Percentiles rank a stretch among this genome's conserved stretches.
Conservation (phyloP, 495 filamentous ascomycete genomes). For the Elaphomyces granulatus region DNA sequence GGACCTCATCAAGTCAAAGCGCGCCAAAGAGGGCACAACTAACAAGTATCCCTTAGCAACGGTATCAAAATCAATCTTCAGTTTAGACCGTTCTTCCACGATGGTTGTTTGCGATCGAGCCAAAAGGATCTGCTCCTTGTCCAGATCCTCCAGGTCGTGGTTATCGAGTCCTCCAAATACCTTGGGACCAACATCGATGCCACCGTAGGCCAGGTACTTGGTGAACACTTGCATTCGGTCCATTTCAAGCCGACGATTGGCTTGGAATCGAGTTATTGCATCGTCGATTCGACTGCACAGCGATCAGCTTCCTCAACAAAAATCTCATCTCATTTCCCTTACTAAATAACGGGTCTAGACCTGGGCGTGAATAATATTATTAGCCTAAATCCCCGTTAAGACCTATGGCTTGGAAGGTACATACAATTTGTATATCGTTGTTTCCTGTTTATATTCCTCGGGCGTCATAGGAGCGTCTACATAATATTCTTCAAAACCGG, state of each 20-base stretch:
- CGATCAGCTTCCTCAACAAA: slow-evolving; percentile 8
- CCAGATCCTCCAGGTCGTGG: slow-evolving; percentile 37
- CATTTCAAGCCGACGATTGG: slow-evolving; percentile 55
- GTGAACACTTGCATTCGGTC: slow-evolving; percentile 50
- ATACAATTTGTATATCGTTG: slow-evolving; percentile 41
- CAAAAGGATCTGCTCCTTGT: slow-evolving; percentile 46
- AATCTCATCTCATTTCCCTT: too few relatives aligned
- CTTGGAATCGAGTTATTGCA: slow-evolving; percentile 68
- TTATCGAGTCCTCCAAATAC: slow-evolving; percentile 49
- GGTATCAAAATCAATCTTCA: slow-evolving; percentile 66
- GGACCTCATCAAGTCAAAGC: neutral
- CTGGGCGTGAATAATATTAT: slow-evolving; percentile 15
- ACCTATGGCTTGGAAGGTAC: too few relatives aligned
- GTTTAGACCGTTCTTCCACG: slow-evolving; percentile 24
- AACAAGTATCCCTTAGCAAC: slow-evolving; percentile 71
- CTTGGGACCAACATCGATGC: slow-evolving; percentile 51
- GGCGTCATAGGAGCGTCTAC: slow-evolving; percentile 67
- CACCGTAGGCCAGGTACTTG: slow-evolving; percentile 73
- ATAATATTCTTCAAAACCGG: slow-evolving; percentile 60
- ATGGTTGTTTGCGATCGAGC: slow-evolving; percentile 20
- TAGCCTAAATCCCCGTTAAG: too few relatives aligned
- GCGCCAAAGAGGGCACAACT: slow-evolving; percentile 9
- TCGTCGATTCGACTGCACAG: slow-evolving; percentile 58
- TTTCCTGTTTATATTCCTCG: slow-evolving; percentile 45
- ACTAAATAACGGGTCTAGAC: slow-evolving; percentile 26